Evolutionary conservation across 2,329 filamentous ascomycete species (phyloP), one percentile per base, ranked within the genome.

Genomic region (Colletotrichum limetticola): DNA sequence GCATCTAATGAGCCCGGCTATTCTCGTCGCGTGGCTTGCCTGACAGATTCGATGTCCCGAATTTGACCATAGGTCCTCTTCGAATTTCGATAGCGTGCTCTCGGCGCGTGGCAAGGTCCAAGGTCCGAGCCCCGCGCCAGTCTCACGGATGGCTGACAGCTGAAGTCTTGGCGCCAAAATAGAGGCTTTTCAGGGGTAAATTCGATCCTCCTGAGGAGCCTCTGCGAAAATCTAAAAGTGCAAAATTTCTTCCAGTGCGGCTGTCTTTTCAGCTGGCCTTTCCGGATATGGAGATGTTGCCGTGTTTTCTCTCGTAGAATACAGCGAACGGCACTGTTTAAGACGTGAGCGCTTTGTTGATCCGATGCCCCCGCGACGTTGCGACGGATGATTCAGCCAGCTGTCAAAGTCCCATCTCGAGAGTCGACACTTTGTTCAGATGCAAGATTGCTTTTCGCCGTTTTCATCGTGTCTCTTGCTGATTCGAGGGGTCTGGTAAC

Each of bases 151-250:
- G 59, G 32, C 59, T 61, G 66, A 71, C 60, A 66, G 60, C 60
- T 71, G 67, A 73, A 57, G 52, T 37, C 35, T 71, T 56, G 56
- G 66, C 55, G 57, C 30, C 30, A 37, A 26, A 37, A 52, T 56
- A 70, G 60, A 64, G 59, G 46, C 46, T 61, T 69, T 53, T 62
- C 60, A 73, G 71, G 67, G 56, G 66, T 19, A 65, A 24, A 61
- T 61, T 61, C 46, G 55, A 56, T 57, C 28, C 70, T 46, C 22
- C 61, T 61, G 35, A 52, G 22, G 53, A 28, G 52, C 46, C 46
- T 55, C 28, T 9, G 9, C 6, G 16, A 9, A 22, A 49, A 49
- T 7, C 19, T 49, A 11, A 7, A 8, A 24, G 12, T 30, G 59
- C 26, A 32, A 32, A 37, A 37, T 22, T 28, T 28, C 59, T 61